Evolutionary conservation across 257 asterid species (phyloP).

Genomic region (Lithospermum erythrorhizon): DNA sequence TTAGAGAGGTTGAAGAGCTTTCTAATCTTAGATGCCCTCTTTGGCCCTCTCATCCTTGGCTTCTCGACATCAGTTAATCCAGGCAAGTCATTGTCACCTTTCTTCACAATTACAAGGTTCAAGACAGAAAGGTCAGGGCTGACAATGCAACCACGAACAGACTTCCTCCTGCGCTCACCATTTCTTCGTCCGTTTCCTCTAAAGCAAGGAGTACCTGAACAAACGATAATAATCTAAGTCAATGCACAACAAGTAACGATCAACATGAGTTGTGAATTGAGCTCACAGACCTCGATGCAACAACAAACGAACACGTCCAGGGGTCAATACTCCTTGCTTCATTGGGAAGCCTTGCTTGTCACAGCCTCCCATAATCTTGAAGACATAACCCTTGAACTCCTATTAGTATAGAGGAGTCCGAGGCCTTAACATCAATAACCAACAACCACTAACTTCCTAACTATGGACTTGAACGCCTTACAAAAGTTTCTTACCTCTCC

Average conservation of each 20-base stretch:
- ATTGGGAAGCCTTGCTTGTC: constrained; percentile 54
- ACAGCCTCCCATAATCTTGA: constrained; percentile 56
- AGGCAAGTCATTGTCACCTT: constrained; percentile 70
- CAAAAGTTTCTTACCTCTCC: constrained; percentile 27
- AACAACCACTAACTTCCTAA: not conserved
- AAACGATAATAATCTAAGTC: not conserved
- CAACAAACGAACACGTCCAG: constrained; percentile 42
- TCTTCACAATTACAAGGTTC: constrained; percentile 63
- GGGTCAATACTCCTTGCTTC: constrained; percentile 53
- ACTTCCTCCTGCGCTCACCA: constrained; percentile 74
- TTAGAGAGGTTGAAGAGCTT: constrained; percentile 65
- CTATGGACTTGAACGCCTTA: not conserved
- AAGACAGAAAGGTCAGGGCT: constrained; percentile 66
- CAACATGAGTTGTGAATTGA: not conserved
- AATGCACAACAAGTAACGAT: not conserved
- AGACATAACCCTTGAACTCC: constrained; percentile 47
- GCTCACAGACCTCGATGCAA: constrained; percentile 25
- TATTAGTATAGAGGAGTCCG: not conserved
- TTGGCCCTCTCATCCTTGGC: constrained; percentile 84
- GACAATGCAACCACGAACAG: constrained; percentile 81
- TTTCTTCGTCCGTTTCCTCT: constrained; percentile 65
- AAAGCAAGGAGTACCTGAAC: constrained; percentile 62
- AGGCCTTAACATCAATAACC: not conserved
- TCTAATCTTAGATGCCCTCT: constrained; percentile 76
- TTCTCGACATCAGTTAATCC: constrained; percentile 68